Evolutionary conservation across 345 rosid genomes (phyloP), one percentile per base, ranked within the genome.

Genomic region (Jatropha curcas): DNA sequence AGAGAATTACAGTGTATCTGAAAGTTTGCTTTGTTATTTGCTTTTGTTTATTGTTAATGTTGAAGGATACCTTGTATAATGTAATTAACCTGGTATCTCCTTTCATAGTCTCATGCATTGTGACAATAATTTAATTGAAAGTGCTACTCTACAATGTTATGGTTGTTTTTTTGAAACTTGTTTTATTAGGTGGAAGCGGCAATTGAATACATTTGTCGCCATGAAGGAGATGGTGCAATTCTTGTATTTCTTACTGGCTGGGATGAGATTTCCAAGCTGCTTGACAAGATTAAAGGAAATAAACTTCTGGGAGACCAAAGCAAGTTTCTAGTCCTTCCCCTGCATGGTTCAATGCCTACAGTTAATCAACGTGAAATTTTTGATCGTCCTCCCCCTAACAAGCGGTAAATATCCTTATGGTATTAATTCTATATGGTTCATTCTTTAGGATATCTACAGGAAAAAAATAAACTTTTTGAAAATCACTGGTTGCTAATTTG

Each of bases 331-430:
- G 86, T 92, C 65, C 91, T 92, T 71, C 97, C 98, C 22, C 79
- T 94, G 3, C 98, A 94, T 84, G 98, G 98, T 71, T 94, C 97
- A 41, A 88, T 94, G 98, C 97, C 98, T 4, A 89, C 97, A 5
- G 75, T 88, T 76, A 89, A 92, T 79, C 98, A 94, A 68, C 89
- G 83, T 14, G 95, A 94, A 85, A 92, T 94, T 65, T 94, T 94
- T 86, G 95, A 94, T 78, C 83, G 81, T 65, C 95, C 95, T 69
- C 92, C 90, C 62, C 84, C 82, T 31, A 82, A 82, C 86, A 90
- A 86, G 82, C 84, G 93, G 98, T 83, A 72, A 72, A 80, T 27
- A 67, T 50, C 34, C 73, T 51, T 52, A 11, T 37, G 22, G 28
- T 45, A 25, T 20, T 57, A 31, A 43, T 25, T 65, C 45, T 65